Evolutionary conservation across 805 yeast species (phyloP).

Genomic region (Metschnikowia anglica): DNA sequence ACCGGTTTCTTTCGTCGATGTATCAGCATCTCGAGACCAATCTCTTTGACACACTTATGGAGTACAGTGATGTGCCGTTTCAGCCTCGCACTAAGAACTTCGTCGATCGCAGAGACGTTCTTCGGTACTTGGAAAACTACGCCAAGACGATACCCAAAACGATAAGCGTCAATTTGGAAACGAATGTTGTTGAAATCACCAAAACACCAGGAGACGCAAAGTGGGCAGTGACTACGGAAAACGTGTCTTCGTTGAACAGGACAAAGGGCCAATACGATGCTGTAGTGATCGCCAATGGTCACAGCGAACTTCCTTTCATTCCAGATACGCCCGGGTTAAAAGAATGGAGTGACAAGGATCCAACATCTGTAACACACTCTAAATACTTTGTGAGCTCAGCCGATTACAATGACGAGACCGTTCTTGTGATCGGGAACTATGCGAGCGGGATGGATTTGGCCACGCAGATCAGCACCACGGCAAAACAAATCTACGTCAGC

Average conservation of each 20-base stretch:
- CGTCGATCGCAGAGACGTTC: slow-evolving; percentile 61
- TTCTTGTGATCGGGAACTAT: slow-evolving; percentile 68
- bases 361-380: slow-evolving; percentile 33
- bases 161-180: slow-evolving; percentile 29
- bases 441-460: slow-evolving; percentile 78
- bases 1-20: slow-evolving; percentile 24
- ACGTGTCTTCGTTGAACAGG: slow-evolving; percentile 7
- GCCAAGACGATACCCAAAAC: slow-evolving; percentile 42
- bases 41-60: slow-evolving; percentile 51
- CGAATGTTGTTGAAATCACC: slow-evolving; percentile 31
- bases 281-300: slow-evolving; percentile 41
- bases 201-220: slow-evolving; percentile 8
- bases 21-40: slow-evolving; percentile 26
- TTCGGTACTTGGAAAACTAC: slow-evolving; percentile 58
- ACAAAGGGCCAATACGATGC: slow-evolving; percentile 33
- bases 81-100: slow-evolving; percentile 48
- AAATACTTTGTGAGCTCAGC: slow-evolving; percentile 31
- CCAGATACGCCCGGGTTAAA: slow-evolving; percentile 34
- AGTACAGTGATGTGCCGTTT: slow-evolving; percentile 54
- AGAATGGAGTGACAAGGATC: slow-evolving; percentile 28
- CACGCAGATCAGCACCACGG: slow-evolving; percentile 50
- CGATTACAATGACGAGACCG: slow-evolving; percentile 36
- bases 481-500: slow-evolving; percentile 20
- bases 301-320: slow-evolving; percentile 35
- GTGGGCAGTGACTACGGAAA: slow-evolving; percentile 14